These are phyloP conservation scores for Handroanthus guayacan DNA, from an alignment of 257 asterid genomes.

Conservation along the genomic window DNA sequence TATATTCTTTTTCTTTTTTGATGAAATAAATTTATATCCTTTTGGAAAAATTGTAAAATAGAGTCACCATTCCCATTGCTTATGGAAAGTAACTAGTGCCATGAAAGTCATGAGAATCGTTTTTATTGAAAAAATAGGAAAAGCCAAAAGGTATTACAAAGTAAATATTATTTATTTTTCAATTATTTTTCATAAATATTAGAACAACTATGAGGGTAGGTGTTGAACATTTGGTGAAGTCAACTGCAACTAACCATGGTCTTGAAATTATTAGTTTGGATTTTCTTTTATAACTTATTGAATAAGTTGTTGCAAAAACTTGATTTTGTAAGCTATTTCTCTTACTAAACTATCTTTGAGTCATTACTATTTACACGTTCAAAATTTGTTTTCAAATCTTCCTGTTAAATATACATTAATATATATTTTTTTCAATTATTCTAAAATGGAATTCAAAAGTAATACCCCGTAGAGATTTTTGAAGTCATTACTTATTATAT, in stretches of 20 bases:
- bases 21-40: not conserved
- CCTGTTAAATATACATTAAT: no score
- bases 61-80: not conserved
- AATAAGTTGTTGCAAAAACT: not conserved
- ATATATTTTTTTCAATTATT: no score
- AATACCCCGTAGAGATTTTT: no score
- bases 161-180: no score
- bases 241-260: constrained; percentile 21
- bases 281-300: not conserved
- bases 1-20: not conserved
- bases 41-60: constrained; percentile 1
- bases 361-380: not conserved
- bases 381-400: no score
- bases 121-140: not conserved
- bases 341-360: no score
- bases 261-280: not conserved
- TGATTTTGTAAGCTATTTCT: not conserved
- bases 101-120: not conserved
- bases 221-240: constrained; percentile 26
- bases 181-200: no score
- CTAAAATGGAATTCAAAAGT: no score
- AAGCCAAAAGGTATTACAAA: not conserved
- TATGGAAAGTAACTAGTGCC: not conserved
- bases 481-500: no score
- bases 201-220: constrained; percentile 9